phyloP scores from a whole-genome alignment of 306 rosid genomes.

The Quercus aquifolioides region DNA sequence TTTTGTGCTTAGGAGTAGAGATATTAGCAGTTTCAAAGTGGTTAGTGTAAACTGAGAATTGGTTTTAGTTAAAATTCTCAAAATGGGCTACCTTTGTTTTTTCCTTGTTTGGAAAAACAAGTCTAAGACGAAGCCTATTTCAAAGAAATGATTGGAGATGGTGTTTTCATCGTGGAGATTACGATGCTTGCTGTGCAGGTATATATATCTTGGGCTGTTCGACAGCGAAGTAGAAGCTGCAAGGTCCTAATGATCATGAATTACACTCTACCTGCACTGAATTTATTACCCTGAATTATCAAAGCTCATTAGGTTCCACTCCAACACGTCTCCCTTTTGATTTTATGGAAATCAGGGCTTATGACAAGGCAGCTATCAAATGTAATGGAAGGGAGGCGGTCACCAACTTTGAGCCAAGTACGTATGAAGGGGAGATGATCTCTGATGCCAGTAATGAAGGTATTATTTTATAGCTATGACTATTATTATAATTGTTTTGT shows the following conservation, averaged over 20 bases:
- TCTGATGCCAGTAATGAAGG: slow-evolving; percentile 59
- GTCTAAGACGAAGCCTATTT: slow-evolving; percentile 58
- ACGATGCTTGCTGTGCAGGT: slow-evolving; percentile 96
- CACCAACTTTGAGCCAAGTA: slow-evolving; percentile 88
- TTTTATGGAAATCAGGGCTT: slow-evolving; percentile 94
- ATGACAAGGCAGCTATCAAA: slow-evolving; percentile 95
- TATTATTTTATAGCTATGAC: slow-evolving; percentile 11
- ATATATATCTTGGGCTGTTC: slow-evolving; percentile 99
- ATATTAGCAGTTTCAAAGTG: slow-evolving; percentile 20
- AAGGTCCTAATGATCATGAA: slow-evolving; percentile 94
- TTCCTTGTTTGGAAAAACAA: slow-evolving; percentile 53
- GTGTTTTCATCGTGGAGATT: slow-evolving; percentile 82
- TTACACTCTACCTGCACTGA: slow-evolving; percentile 75
- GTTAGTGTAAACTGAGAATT: slow-evolving; percentile 32
- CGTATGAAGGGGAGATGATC: slow-evolving; percentile 67
- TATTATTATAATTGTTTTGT: neutral
- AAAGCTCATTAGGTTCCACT: slow-evolving; percentile 63
- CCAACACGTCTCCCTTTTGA: slow-evolving; percentile 79
- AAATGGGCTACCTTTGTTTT: slow-evolving; percentile 33
- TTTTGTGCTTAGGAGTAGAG: slow-evolving; percentile 19
- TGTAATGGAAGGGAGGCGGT: slow-evolving; percentile 98
- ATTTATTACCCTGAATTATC: slow-evolving; percentile 70
- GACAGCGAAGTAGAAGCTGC: slow-evolving; percentile 99
- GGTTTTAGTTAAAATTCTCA: slow-evolving; percentile 38
- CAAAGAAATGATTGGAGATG: slow-evolving; percentile 67